phyloP scores from a whole-genome alignment of 768 basidiomycete species.

The Lactarius hengduanensis region DNA sequence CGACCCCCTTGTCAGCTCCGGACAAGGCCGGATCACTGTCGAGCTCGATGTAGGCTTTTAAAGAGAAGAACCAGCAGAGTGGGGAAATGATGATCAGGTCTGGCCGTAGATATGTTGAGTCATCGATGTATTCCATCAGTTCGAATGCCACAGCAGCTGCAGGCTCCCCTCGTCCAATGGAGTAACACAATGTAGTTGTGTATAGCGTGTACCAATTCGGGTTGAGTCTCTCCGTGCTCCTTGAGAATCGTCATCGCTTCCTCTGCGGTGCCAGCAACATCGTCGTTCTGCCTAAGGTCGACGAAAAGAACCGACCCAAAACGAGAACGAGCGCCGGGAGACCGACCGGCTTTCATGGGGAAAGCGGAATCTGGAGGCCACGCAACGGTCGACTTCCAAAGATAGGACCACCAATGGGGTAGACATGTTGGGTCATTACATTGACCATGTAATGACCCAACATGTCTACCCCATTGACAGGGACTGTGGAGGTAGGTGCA shows the following conservation, averaged over 20 bases:
- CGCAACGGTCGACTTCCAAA: no score
- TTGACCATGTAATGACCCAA: no score
- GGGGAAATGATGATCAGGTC: slow-evolving; percentile 3
- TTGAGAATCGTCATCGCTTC: slow-evolving; percentile 4
- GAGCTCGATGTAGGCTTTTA: not conserved
- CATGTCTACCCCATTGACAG: no score
- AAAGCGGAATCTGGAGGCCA: no score
- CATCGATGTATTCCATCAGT: slow-evolving; percentile 4
- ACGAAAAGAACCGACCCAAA: not conserved
- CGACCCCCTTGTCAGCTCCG: slow-evolving; percentile 2
- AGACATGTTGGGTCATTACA: no score
- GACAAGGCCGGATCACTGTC: not conserved
- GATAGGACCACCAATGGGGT: no score
- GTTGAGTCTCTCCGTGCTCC: not conserved
- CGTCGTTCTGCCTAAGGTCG: slow-evolving; percentile 14
- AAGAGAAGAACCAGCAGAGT: slow-evolving; percentile 11
- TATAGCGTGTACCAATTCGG: slow-evolving; percentile 4
- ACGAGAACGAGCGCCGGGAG: no score
- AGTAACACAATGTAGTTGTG: slow-evolving; percentile 12
- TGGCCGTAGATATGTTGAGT: not conserved
- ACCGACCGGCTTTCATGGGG: no score
- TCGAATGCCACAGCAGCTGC: slow-evolving; percentile 8
- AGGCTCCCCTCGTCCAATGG: slow-evolving; percentile 4
- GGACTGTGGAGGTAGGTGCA: no score
- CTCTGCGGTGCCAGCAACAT: not conserved